Conservation (phyloP, 2,329 filamentous ascomycete species). For the Didymellaceae sp. region DNA sequence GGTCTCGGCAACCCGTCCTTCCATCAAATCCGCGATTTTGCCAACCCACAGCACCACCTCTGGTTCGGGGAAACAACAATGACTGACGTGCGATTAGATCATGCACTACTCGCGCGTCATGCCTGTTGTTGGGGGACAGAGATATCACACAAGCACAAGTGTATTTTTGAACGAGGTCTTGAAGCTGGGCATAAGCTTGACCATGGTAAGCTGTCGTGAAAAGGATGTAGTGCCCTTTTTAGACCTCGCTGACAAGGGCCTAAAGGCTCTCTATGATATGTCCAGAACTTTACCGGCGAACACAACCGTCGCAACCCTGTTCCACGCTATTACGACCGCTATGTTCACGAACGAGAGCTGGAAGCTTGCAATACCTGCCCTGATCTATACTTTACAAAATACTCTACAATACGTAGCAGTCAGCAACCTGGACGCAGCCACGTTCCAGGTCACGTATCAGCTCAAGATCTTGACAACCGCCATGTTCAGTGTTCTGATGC, state of each 20-base stretch:
- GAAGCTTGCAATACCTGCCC: constrained; percentile 90
- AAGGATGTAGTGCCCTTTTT: background rate
- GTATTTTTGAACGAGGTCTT: constrained; percentile 93
- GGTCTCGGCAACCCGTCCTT: background rate
- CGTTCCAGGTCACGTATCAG: constrained; percentile 93
- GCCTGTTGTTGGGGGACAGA: constrained; percentile 80
- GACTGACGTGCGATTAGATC: constrained; percentile 60
- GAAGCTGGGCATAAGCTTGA: constrained; percentile 85
- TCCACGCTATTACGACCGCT: constrained; percentile 77
- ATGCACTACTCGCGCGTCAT: constrained; percentile 96
- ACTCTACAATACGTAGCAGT: constrained; percentile 92
- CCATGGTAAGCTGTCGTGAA: constrained; percentile 58
- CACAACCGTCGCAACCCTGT: constrained; percentile 79
- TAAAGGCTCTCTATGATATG: constrained; percentile 77
- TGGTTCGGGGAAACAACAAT: no score
- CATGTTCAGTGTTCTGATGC: constrained; percentile 80
- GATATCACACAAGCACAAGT: constrained; percentile 92
- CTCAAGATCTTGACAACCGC: constrained; percentile 93
- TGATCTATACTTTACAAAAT: constrained; percentile 89
- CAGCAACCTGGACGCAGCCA: constrained; percentile 87
- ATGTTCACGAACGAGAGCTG: constrained; percentile 92
- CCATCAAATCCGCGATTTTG: background rate
- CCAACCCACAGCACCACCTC: background rate
- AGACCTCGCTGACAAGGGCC: background rate
- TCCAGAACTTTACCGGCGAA: constrained; percentile 78